These are phyloP conservation scores for Colletotrichum chrysophilum DNA, from an alignment of 2,329 filamentous ascomycete genomes.

Conservation along the genomic window DNA sequence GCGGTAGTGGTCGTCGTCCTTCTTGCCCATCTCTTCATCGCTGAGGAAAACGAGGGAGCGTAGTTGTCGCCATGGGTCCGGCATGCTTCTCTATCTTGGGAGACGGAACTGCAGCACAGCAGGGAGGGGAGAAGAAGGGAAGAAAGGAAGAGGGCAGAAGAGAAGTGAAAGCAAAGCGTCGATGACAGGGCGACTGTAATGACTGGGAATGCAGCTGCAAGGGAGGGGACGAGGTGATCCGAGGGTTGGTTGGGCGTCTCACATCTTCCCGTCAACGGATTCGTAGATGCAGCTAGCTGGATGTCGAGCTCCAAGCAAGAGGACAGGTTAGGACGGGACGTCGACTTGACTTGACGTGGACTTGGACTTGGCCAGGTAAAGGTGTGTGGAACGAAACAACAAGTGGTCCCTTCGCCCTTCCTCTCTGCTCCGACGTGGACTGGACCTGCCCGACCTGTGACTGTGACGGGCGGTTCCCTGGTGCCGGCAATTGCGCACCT, in stretches of 20 bases:
- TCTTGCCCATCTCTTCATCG: constrained; percentile 64
- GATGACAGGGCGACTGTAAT: background rate
- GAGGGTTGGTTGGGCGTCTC: constrained; percentile 11
- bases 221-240: background rate
- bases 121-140: background rate
- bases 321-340: background rate
- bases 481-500: constrained; percentile 2
- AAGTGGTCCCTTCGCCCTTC: background rate
- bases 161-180: constrained; percentile 2
- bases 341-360: background rate
- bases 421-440: background rate
- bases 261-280: constrained; percentile 14
- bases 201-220: background rate
- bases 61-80: constrained; percentile 34
- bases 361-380: background rate
- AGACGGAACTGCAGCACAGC: background rate
- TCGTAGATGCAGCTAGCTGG: background rate
- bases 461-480: background rate
- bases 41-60: constrained; percentile 48
- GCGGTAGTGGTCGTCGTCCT: constrained; percentile 59
- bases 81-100: constrained; percentile 35
- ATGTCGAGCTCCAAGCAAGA: background rate
- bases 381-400: background rate
- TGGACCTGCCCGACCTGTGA: background rate
- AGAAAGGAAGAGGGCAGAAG: background rate